Evolutionary conservation across 305 asterid genomes (phyloP), one percentile per base, ranked within the genome.

Genomic region (Lippia alba): DNA sequence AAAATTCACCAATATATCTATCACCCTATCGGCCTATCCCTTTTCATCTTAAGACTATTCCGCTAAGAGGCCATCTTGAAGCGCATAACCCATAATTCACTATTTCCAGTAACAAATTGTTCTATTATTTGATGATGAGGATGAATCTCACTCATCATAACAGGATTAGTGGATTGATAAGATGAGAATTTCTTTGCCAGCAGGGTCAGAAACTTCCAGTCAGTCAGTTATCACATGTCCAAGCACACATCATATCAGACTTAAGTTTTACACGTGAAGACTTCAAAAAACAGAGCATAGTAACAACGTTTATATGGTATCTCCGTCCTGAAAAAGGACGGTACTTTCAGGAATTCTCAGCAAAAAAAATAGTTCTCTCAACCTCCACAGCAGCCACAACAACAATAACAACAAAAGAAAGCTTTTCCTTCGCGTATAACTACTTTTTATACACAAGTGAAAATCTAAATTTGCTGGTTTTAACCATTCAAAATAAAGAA

Each of bases 401-500:
- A 24, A 24, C 30, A 24, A 24, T 24, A 24, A 24, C 30, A 24
- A 24, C 30, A 24, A 24, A 24, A 24, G 30, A 9, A 16, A 14
- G 12, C 33, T 60, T 39, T 20, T 24, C 40, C 59, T 59, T 5
- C 8, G 9, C 24, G 51, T 5, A 60, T 40, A 8, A 24, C 64
- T 24, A n/a, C 18, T 41, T 61, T 65, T 61, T 65, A 39, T 44
- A 14, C 30, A 65, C 49, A 46, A 15, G 49, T 44, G 6, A 34
- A 17, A 45, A 16, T 40, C 20, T 32, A 53, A 75, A 32, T 20
- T 59, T 45, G 44, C 49, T 68, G 49, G 55, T n/a, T 17, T 8
- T 33, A 36, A 33, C 64, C 19, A 51, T 63, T 69, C 62, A 44
- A 24, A 64, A 68, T 8, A 57, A 39, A 66, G 24, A 53, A 16